Conservation (phyloP, 78 protist genomes). For the Cavenderia fasciculata region DNA sequence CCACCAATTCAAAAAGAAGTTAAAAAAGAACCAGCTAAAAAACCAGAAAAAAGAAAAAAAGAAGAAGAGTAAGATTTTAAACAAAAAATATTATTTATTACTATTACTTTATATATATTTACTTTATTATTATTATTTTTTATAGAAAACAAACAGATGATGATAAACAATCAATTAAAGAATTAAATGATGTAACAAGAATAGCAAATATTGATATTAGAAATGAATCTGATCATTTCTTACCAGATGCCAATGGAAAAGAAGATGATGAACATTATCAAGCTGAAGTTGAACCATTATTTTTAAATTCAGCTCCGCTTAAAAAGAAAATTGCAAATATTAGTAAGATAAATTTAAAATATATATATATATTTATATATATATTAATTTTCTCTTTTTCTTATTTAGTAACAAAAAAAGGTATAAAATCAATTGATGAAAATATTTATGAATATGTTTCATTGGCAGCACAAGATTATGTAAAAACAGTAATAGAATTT, state of each 20-base stretch:
- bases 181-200: constrained; percentile 63
- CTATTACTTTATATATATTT: background rate
- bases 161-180: constrained; percentile 53
- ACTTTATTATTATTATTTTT: no score
- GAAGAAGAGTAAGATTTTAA: no score
- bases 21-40: no score
- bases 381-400: background rate
- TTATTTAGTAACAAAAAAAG: constrained; percentile 14
- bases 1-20: background rate
- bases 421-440: constrained; percentile 37
- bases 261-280: constrained; percentile 24
- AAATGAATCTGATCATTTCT: constrained; percentile 57
- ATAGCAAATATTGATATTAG: constrained; percentile 64
- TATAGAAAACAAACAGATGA: background rate
- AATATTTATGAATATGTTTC: constrained; percentile 26
- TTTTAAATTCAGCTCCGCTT: constrained; percentile 37
- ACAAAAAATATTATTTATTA: no score
- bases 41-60: no score
- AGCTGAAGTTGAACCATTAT: constrained; percentile 60
- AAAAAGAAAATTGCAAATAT: constrained; percentile 20
- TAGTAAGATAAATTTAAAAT: background rate
- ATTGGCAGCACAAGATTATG: constrained; percentile 64
- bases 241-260: constrained; percentile 48
- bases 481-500: constrained; percentile 43
- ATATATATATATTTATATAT: background rate